Percentiles rank a stretch among this genome's conserved stretches.
Evolutionary conservation across 2,329 filamentous ascomycete species (phyloP).

Genomic region (Fusarium secorum): DNA sequence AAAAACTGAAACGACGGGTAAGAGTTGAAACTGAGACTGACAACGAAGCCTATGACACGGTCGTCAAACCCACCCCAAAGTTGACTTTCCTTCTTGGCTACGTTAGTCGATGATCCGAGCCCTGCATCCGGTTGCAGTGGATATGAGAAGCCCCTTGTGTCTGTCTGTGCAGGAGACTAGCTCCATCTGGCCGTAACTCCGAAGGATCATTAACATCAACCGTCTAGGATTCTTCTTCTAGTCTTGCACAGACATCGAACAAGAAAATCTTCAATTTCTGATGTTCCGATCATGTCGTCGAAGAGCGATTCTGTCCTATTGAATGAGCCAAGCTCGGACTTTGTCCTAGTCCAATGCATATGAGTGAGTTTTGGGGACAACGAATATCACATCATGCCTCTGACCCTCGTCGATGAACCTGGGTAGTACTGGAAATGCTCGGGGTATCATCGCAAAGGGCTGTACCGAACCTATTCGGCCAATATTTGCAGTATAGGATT

Average conservation of each 20-base stretch:
- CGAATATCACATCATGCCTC: background rate
- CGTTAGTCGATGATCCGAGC: constrained; percentile 15
- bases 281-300: background rate
- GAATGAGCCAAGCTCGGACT: background rate
- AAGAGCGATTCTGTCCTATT: background rate
- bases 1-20: constrained; percentile 22
- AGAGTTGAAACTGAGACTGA: constrained; percentile 12
- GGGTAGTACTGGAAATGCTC: constrained; percentile 4
- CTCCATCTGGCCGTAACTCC: constrained; percentile 32
- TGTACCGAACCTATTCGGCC: constrained; percentile 9
- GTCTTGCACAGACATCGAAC: constrained; percentile 6
- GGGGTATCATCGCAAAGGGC: background rate
- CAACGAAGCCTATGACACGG: constrained; percentile 4
- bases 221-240: background rate
- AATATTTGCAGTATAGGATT: background rate
- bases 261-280: background rate
- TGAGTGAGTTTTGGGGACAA: background rate
- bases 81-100: constrained; percentile 11
- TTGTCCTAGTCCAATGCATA: background rate
- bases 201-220: constrained; percentile 29
- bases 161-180: constrained; percentile 17
- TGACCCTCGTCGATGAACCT: background rate
- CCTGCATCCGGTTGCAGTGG: constrained; percentile 22
- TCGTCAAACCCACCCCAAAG: constrained; percentile 1
- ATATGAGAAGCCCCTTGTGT: constrained; percentile 14